A percentile compares a stretch with the other conserved stretches of the same genome.
phyloP scores from a whole-genome alignment of 305 asterid species.

The Andrographis paniculata region DNA sequence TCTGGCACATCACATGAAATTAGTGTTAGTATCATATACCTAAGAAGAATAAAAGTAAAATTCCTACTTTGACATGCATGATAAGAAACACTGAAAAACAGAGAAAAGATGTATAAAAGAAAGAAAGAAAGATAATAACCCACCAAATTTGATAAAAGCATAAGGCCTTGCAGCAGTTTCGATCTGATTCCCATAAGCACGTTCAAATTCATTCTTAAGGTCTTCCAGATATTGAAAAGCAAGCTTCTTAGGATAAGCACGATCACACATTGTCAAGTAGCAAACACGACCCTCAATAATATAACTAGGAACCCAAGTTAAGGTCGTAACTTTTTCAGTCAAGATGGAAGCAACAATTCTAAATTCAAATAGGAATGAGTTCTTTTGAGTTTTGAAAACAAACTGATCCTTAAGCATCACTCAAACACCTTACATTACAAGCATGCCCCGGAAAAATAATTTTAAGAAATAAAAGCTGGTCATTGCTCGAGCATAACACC shows the following conservation, averaged over 20 bases:
- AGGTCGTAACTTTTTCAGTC: slow-evolving; percentile 18
- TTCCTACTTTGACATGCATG: too few relatives aligned
- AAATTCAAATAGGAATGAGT: neutral
- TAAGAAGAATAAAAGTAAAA: neutral
- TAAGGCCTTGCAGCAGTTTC: slow-evolving; percentile 99
- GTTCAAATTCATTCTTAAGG: slow-evolving; percentile 89
- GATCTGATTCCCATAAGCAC: slow-evolving; percentile 67
- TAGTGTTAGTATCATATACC: slow-evolving; percentile 18
- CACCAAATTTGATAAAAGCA: slow-evolving; percentile 93
- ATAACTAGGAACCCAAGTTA: slow-evolving; percentile 42
- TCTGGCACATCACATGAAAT: slow-evolving; percentile 46
- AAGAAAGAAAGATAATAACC: slow-evolving; percentile 11
- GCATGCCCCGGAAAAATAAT: too few relatives aligned
- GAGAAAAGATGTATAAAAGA: too few relatives aligned
- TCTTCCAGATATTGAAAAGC: slow-evolving; percentile 92
- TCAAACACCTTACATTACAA: too few relatives aligned
- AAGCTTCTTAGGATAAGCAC: slow-evolving; percentile 92
- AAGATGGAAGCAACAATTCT: neutral
- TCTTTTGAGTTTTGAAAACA: neutral
- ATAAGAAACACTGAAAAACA: too few relatives aligned
- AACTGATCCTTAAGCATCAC: too few relatives aligned
- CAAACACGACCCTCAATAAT: slow-evolving; percentile 74
- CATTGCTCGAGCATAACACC: too few relatives aligned
- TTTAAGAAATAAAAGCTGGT: too few relatives aligned
- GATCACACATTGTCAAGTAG: slow-evolving; percentile 93